Conservation (phyloP, 495 filamentous ascomycete genomes). For the Podospora pseudocomata region DNA sequence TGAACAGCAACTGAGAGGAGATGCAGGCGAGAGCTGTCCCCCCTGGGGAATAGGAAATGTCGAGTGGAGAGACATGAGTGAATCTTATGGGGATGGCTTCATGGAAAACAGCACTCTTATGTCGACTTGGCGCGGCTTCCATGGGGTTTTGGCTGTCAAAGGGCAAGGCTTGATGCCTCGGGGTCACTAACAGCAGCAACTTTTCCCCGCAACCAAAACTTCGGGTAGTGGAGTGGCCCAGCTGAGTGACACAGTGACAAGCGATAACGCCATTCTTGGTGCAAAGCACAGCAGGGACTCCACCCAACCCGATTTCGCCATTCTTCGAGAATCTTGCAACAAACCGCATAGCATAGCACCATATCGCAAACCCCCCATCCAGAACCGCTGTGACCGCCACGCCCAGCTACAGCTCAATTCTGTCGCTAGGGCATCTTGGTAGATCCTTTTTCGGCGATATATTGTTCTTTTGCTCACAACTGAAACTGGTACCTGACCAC, state of each 20-base stretch:
- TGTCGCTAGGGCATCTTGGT: conserved; percentile 6
- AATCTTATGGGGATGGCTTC: background rate
- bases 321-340: conserved; percentile 28
- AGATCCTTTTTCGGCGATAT: background rate
- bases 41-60: background rate
- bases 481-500: too few relatives aligned
- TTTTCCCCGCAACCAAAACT: conserved; percentile 24
- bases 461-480: background rate
- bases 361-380: background rate
- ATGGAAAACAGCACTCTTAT: background rate
- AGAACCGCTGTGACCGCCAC: background rate
- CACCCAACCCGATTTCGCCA: conserved; percentile 33
- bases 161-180: background rate
- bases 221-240: conserved; percentile 16
- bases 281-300: conserved; percentile 32
- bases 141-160: background rate
- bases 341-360: background rate
- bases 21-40: background rate
- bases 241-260: conserved; percentile 10
- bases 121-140: background rate
- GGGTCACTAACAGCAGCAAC: conserved; percentile 13
- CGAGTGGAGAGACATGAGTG: background rate
- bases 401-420: conserved; percentile 17
- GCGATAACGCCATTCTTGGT: conserved; percentile 37
- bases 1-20: background rate